Evolutionary conservation across 2,329 filamentous ascomycete genomes (phyloP), one percentile per base, ranked within the genome.

Genomic region (Aureobasidium sp.): DNA sequence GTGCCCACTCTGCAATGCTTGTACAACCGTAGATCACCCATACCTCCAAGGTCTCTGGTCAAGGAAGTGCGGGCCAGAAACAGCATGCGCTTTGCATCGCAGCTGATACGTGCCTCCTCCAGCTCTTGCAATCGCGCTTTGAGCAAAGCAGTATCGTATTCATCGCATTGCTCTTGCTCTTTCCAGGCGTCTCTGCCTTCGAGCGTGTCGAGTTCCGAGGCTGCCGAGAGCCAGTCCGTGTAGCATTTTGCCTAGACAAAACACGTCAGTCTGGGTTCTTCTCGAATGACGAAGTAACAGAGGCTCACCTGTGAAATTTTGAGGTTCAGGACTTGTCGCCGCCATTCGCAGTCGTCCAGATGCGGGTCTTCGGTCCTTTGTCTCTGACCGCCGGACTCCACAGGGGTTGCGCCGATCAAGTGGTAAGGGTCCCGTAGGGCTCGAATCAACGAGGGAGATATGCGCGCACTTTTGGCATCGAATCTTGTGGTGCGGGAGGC

Each of bases 111-210:
- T 14, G 89, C 90, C 10, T 85, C 77, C 59, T 95, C 85, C 56
- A 96, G 76, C 59, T 89, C 81, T 50, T 75, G 72, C 38, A 94
- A 71, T n/a, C 87, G 82, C 27, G 78, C 73, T 58, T 83, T 75
- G 37, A 96, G 80, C 7, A 94, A 72, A 0, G 73, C 72, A 1
- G 81, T 78, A 62, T 91, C 81, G 67, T 90, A 93, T 60, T 90
- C 84, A 41, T 78, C 72, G n/a, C 77, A 81, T 47, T 79, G 75
- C 7, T 79, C 70, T 47, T 87, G 80, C 27, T 75, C 67, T 66
- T 95, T 95, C 90, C 90, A 95, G 24, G 74, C 71, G 59, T 91
- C 83, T 63, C 91, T 89, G 40, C 84, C 84, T 66, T 95, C 88
- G 12, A 95, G 72, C 8, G 76, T 67, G 64, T 96, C 90, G 38